Percentiles rank a stretch among this genome's conserved stretches.
Evolutionary conservation across 2,329 filamentous ascomycete genomes (phyloP).

Genomic region (Claviceps pusilla): DNA sequence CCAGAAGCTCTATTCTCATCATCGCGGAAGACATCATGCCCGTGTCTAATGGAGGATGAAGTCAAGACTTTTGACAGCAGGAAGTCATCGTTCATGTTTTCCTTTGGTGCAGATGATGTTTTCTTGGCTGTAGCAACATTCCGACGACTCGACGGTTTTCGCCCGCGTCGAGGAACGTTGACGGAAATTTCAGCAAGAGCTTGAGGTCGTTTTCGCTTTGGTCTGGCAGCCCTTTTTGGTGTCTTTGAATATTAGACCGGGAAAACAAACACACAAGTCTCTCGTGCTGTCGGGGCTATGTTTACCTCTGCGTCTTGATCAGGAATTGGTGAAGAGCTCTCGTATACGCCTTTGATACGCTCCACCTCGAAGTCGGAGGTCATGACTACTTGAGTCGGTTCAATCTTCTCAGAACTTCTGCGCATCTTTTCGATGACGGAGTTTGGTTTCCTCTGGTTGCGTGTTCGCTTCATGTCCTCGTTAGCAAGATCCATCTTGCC

Average conservation of each 20-base stretch:
- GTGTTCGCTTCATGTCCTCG: conserved; percentile 53
- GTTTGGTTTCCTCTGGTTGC: conserved; percentile 66
- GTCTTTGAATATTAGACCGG: conserved; percentile 10
- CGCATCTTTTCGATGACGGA: conserved; percentile 55
- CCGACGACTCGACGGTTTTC: conserved; percentile 11
- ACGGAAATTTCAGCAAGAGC: conserved; percentile 20
- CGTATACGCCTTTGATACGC: conserved; percentile 43
- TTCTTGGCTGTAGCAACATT: conserved; percentile 8
- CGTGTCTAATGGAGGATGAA: conserved; percentile 9
- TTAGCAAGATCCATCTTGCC: conserved; percentile 68
- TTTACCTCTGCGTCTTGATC: conserved; percentile 30
- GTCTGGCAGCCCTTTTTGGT: conserved; percentile 15
- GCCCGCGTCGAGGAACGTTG: conserved; percentile 18
- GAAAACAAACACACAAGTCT: background rate
- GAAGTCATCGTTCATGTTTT: background rate
- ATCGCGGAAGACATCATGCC: conserved; percentile 17
- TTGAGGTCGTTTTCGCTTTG: conserved; percentile 17
- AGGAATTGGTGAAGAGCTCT: conserved; percentile 34
- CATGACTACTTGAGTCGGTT: conserved; percentile 51
- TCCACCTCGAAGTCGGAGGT: conserved; percentile 34
- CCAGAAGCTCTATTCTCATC: conserved; percentile 15
- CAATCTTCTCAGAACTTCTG: conserved; percentile 46
- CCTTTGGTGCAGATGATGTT: conserved; percentile 7
- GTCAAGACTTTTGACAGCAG: background rate
- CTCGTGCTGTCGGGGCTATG: background rate